Evolutionary conservation across 1,139 yeast species (phyloP).

Genomic region (Kurtzmaniella quercitrusa): DNA sequence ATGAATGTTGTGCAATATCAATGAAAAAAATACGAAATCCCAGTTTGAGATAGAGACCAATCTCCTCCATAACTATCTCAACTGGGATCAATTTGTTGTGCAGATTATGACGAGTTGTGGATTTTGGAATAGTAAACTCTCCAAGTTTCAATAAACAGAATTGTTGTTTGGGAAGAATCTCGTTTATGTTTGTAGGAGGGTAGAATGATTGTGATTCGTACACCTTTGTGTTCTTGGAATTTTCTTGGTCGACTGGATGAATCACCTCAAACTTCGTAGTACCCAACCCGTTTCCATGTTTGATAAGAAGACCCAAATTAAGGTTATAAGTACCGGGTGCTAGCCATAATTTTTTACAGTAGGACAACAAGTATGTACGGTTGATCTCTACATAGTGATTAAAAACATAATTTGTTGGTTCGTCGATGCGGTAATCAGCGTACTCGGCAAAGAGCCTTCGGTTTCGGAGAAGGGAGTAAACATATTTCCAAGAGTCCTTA

Average conservation of each 20-base stretch:
- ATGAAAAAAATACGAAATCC: slow-evolving; percentile 57
- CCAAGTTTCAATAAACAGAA: slow-evolving; percentile 53
- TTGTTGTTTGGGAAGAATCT: slow-evolving; percentile 50
- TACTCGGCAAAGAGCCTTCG: slow-evolving; percentile 51
- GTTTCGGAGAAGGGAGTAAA: slow-evolving; percentile 47
- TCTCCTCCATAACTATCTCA: slow-evolving; percentile 54
- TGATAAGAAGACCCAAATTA: slow-evolving; percentile 49
- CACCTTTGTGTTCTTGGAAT: slow-evolving; percentile 11
- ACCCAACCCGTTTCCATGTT: slow-evolving; percentile 53
- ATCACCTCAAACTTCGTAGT: slow-evolving; percentile 52
- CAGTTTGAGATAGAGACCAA: slow-evolving; percentile 51
- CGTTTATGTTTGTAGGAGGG: slow-evolving; percentile 57
- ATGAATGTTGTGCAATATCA: slow-evolving; percentile 46
- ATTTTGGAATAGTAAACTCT: slow-evolving; percentile 25
- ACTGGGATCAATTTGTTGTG: slow-evolving; percentile 32
- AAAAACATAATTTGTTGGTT: slow-evolving; percentile 43
- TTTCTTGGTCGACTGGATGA: slow-evolving; percentile 19
- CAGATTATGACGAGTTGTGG: neutral
- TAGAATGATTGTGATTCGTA: slow-evolving; percentile 33
- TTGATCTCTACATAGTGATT: slow-evolving; percentile 45
- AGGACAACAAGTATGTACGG: slow-evolving; percentile 47
- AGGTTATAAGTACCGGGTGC: slow-evolving; percentile 51
- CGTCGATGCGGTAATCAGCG: slow-evolving; percentile 47
- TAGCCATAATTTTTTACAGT: slow-evolving; percentile 42
- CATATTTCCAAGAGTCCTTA: slow-evolving; percentile 53